These are phyloP conservation scores for Porodaedalea pini DNA, from an alignment of 1,284 basidiomycete genomes.

Conservation along the genomic window DNA sequence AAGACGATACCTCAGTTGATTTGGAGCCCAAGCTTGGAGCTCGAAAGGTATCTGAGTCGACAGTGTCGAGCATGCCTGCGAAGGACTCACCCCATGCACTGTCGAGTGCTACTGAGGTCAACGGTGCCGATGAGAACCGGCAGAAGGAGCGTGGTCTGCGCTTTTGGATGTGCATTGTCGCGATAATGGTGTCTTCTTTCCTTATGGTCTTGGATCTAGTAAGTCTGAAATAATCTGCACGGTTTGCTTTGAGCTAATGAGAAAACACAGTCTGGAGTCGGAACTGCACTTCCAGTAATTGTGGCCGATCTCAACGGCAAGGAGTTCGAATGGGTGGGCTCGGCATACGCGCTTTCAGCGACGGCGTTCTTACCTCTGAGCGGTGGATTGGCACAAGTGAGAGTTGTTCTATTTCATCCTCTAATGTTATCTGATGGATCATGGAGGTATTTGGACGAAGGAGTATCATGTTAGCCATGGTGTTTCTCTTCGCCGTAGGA, in stretches of 20 bases:
- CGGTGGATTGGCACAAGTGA: slow-evolving; percentile 24
- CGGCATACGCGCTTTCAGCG: slow-evolving; percentile 26
- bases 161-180: slow-evolving; percentile 21
- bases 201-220: slow-evolving; percentile 20
- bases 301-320: slow-evolving; percentile 24
- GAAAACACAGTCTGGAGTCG: slow-evolving; percentile 4
- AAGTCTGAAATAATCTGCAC: background rate
- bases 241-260: background rate
- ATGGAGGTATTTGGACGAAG: slow-evolving; percentile 34
- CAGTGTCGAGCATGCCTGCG: too few species aligned
- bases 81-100: too few species aligned
- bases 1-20: too few species aligned
- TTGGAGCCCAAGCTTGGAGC: too few species aligned
- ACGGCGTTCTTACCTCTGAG: slow-evolving; percentile 26
- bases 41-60: too few species aligned
- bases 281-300: slow-evolving; percentile 28
- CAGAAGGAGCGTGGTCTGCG: slow-evolving; percentile 5
- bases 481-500: slow-evolving; percentile 37
- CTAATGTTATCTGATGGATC: background rate
- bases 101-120: too few species aligned
- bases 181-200: slow-evolving; percentile 14
- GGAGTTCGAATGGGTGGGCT: slow-evolving; percentile 29
- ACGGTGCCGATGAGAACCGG: too few species aligned
- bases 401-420: background rate
- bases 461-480: slow-evolving; percentile 33